Conservation (phyloP, 2,329 filamentous ascomycete genomes). For the Beauveria scarabaeidicola region DNA sequence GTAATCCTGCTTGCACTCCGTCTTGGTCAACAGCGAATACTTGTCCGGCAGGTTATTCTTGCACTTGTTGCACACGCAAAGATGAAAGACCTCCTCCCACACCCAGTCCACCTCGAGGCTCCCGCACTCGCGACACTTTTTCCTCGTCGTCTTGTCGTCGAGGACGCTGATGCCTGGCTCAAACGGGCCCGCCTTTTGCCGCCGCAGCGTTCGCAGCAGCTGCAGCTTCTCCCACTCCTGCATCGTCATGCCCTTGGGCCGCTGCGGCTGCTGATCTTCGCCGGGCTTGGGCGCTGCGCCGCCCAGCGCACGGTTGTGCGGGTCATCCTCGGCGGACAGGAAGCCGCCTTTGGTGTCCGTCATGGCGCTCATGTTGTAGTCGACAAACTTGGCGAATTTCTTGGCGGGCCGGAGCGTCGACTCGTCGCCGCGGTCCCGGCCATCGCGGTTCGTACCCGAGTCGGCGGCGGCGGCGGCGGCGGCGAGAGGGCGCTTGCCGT, state of each 20-base stretch:
- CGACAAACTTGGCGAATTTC: constrained; percentile 90
- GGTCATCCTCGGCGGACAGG: constrained; percentile 82
- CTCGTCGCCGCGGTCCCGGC: constrained; percentile 40
- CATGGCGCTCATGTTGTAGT: constrained; percentile 98
- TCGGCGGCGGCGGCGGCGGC: constrained; percentile 16
- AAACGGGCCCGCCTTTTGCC: constrained; percentile 71
- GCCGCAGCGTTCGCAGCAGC: constrained; percentile 61
- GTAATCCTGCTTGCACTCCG: constrained; percentile 92
- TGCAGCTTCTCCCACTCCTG: constrained; percentile 87
- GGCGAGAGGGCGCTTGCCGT: constrained; percentile 63
- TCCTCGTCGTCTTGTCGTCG: constrained; percentile 52
- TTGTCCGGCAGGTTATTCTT: constrained; percentile 88
- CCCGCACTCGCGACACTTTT: constrained; percentile 75
- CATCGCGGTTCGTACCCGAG: constrained; percentile 61
- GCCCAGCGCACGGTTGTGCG: constrained; percentile 67
- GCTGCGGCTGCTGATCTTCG: constrained; percentile 50
- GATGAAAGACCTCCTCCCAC: constrained; percentile 78
- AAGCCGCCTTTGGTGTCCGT: constrained; percentile 97
- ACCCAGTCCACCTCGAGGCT: constrained; percentile 88
- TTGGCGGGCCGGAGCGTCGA: constrained; percentile 61
- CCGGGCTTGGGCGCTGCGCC: constrained; percentile 27
- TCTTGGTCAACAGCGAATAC: constrained; percentile 93
- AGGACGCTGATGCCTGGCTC: constrained; percentile 81
- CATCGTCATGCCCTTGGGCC: constrained; percentile 79
- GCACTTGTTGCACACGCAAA: constrained; percentile 69